phyloP scores from a whole-genome alignment of 2,329 filamentous ascomycete species.

The Hymenoscyphus salicellus region DNA sequence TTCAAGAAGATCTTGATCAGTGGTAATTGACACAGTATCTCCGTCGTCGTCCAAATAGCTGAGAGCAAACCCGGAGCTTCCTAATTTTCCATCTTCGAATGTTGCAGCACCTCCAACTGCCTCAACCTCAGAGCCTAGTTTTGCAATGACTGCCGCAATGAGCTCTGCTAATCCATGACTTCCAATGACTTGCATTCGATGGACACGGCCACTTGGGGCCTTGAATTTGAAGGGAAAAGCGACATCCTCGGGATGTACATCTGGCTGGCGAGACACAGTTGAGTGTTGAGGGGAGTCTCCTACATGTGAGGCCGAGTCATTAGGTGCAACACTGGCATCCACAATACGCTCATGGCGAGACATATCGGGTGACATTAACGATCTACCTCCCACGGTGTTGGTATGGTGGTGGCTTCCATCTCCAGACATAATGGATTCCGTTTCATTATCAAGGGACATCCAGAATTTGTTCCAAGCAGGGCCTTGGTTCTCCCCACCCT shows the following conservation, averaged over 20 bases:
- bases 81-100: constrained; percentile 76
- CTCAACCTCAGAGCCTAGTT: constrained; percentile 81
- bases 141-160: constrained; percentile 71
- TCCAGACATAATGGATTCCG: constrained; percentile 93
- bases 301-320: constrained; percentile 91
- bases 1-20: constrained; percentile 87
- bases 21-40: constrained; percentile 94
- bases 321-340: constrained; percentile 80
- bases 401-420: constrained; percentile 72
- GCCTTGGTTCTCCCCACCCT: constrained; percentile 84
- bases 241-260: constrained; percentile 61
- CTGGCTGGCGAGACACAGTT: constrained; percentile 50
- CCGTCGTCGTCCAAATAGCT: constrained; percentile 97
- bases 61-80: constrained; percentile 77
- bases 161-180: constrained; percentile 78
- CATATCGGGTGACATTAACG: constrained; percentile 77
- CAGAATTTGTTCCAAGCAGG: constrained; percentile 99
- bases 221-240: constrained; percentile 99
- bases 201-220: constrained; percentile 89
- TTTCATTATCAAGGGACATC: constrained; percentile 84
- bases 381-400: constrained; percentile 63
- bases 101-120: constrained; percentile 76
- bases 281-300: constrained; percentile 78
- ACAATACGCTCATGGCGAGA: constrained; percentile 63
- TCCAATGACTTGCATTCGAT: constrained; percentile 81